These are phyloP conservation scores for Umbelopsis ramanniana DNA, from an alignment of 192 early-diverging fungal genomes.

Conservation along the genomic window DNA sequence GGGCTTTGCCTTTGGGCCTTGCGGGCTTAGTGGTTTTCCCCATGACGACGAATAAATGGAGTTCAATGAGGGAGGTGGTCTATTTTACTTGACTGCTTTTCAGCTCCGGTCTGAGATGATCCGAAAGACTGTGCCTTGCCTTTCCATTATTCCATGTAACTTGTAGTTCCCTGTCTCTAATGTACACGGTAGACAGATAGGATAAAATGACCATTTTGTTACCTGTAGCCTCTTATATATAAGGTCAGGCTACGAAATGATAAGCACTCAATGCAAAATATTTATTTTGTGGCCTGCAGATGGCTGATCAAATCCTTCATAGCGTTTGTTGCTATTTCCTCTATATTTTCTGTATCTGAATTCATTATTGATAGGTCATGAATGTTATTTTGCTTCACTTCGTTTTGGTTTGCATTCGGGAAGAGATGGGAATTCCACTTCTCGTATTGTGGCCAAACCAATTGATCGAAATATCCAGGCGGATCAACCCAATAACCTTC, in stretches of 20 bases:
- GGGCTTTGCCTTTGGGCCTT: constrained; percentile 83
- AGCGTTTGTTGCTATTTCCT: constrained; percentile 19
- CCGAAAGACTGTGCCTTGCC: too few relatives aligned
- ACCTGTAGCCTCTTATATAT: too few relatives aligned
- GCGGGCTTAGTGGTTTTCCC: constrained; percentile 62
- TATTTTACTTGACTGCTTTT: constrained; percentile 4
- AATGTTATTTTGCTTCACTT: background rate
- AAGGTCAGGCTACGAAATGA: background rate
- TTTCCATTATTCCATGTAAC: too few relatives aligned
- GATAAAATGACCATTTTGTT: too few relatives aligned
- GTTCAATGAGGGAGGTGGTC: background rate
- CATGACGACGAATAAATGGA: constrained; percentile 25
- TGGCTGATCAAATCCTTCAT: background rate
- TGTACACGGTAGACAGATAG: too few relatives aligned
- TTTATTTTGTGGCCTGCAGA: background rate
- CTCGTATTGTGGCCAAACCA: constrained; percentile 81
- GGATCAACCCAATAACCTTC: constrained; percentile 73
- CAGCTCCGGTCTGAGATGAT: too few relatives aligned
- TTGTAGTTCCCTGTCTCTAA: too few relatives aligned
- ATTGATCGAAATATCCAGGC: constrained; percentile 73
- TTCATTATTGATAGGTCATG: constrained; percentile 27
- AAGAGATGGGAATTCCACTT: constrained; percentile 47
- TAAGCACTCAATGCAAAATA: background rate
- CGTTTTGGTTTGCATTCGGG: background rate
- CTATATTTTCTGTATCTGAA: constrained; percentile 27